Percentiles rank a stretch among this genome's conserved stretches.
Evolutionary conservation across 2,329 filamentous ascomycete genomes (phyloP).

Genomic region (Fusarium floridanum): DNA sequence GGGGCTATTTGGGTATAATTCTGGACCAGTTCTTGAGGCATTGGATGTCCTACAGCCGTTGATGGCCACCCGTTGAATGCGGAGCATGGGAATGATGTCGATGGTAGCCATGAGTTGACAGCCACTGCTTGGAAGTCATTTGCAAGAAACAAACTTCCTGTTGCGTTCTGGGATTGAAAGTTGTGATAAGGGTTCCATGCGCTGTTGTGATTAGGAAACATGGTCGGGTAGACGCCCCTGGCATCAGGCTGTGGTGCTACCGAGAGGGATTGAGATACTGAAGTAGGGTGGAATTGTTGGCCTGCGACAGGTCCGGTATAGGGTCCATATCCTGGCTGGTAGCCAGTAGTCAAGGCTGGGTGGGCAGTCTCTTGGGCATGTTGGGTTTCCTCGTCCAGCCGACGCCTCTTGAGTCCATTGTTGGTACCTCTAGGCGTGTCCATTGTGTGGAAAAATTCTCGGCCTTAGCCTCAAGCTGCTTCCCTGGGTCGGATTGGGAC

Average conservation of each 20-base stretch:
- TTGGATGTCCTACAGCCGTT: too few relatives aligned
- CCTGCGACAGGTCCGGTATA: neutral
- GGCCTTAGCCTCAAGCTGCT: rapidly evolving
- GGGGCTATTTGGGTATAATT: neutral
- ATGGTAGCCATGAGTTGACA: neutral
- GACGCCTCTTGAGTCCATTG: neutral
- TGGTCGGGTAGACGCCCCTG: neutral
- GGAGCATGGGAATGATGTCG: neutral
- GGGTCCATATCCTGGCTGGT: neutral
- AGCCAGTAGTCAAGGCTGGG: neutral
- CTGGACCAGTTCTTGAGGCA: neutral
- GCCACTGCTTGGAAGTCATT: neutral
- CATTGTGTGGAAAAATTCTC: neutral
- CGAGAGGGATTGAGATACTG: neutral
- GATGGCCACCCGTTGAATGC: neutral
- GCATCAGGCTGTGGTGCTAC: neutral
- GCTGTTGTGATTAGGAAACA: neutral
- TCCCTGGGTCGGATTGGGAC: too few relatives aligned
- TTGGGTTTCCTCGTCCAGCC: neutral
- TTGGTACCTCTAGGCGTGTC: neutral
- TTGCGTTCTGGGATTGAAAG: neutral
- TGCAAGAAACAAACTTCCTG: too few relatives aligned
- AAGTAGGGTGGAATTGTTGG: neutral
- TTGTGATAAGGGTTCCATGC: neutral
- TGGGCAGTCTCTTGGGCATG: too few relatives aligned